Base-by-base conservation (phyloP, 352 stramenopile species). In the Phytopythium vexans region DNA sequence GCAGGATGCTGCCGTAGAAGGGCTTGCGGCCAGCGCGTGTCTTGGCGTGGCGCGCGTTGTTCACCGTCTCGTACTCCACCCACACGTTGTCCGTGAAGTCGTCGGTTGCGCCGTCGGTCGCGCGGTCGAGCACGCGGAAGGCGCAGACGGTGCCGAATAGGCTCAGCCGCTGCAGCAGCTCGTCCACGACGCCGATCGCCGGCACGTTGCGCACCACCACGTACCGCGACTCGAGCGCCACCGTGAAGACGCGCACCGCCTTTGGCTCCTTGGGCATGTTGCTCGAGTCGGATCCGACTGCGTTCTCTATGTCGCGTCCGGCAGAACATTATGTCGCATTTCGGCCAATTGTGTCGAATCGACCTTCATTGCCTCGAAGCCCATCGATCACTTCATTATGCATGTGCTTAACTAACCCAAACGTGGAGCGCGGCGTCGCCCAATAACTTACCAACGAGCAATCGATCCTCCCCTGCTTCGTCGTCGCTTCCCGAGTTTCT, bases 1-100 rank as follows among this genome's bases (percentile, higher is more conserved):
- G 58, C 15, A 92, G 47, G 16, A 81, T 69, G 44, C 58, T 86
- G 10, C 82, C 80, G 40, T 75, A 86, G 50, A 92, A 87, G 6
- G 80, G 71, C 45, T 81, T 88, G 50, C 76, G 72, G n/a, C 70
- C 66, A 8, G 59, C 70, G 12, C 72, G 68, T 37, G 52, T 60
- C 57, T 92, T 90, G 21, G 82, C 82, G 44, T 86, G 72, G 7
- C 82, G 77, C 41, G 82, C 79, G 15, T 88, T 88, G 54, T 86
- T 88, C 34, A 88, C 73, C 32, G 71, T 88, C 62, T 87, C 80
- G 62, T 88, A 92, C 45, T 88, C 54, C 31, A 92, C 56, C 79
- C 77, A 90, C 11, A 92, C 53, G 1, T 69, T 63, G 47, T 92
- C 74, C 2, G 70, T 82, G 56, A 87, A 92, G 11, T 58, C 43